Percentiles rank a stretch among this genome's conserved stretches.
phyloP scores from a whole-genome alignment of 2,329 filamentous ascomycete genomes.

The Alternaria sp. region DNA sequence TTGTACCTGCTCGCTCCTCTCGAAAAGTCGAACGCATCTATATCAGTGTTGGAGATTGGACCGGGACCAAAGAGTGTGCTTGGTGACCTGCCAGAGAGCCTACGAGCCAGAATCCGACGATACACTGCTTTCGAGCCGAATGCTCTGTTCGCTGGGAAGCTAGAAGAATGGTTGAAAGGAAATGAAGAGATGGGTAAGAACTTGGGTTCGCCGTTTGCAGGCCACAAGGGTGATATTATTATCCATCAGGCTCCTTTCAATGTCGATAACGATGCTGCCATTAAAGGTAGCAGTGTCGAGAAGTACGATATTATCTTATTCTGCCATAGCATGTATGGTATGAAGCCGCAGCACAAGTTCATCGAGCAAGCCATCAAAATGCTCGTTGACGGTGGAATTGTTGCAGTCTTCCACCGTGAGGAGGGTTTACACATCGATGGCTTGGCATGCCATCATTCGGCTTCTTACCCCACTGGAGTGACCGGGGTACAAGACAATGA shows the following conservation, averaged over 20 bases:
- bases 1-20: slow-evolving; percentile 53
- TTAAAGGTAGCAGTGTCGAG: slow-evolving; percentile 32
- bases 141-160: slow-evolving; percentile 52
- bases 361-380: slow-evolving; percentile 59
- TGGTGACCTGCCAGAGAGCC: slow-evolving; percentile 54
- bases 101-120: slow-evolving; percentile 56
- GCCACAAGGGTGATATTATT: slow-evolving; percentile 49
- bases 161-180: slow-evolving; percentile 55
- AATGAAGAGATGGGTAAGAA: slow-evolving; percentile 5
- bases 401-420: slow-evolving; percentile 66
- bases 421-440: slow-evolving; percentile 57
- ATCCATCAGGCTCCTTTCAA: slow-evolving; percentile 55
- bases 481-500: slow-evolving; percentile 58
- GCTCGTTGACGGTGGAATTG: slow-evolving; percentile 57
- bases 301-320: slow-evolving; percentile 67
- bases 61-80: slow-evolving; percentile 66
- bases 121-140: slow-evolving; percentile 67
- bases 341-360: slow-evolving; percentile 58
- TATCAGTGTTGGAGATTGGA: slow-evolving; percentile 68
- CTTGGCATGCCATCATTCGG: slow-evolving; percentile 59
- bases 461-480: slow-evolving; percentile 57
- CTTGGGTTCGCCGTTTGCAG: slow-evolving; percentile 51
- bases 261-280: neutral
- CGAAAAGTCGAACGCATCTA: slow-evolving; percentile 49
- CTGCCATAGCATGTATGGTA: slow-evolving; percentile 71